Conservation (phyloP, 306 rosid genomes). For the Ziziphus jujuba region DNA sequence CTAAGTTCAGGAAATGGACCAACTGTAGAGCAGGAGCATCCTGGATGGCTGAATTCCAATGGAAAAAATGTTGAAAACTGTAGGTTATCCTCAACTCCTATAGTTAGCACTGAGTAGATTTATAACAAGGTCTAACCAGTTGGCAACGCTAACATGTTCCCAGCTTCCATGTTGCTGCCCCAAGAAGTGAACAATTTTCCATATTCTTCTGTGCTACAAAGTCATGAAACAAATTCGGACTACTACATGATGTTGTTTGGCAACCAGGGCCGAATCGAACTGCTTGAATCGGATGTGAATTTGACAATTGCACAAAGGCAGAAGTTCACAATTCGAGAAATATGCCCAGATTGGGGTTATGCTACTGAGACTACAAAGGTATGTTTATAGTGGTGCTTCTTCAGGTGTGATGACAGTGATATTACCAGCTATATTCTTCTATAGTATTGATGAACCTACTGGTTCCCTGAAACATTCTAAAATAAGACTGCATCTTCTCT, state of each 20-base stretch:
- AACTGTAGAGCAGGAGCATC: conserved; percentile 41
- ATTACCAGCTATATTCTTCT: neutral
- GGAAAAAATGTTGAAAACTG: conserved; percentile 40
- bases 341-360: conserved; percentile 86
- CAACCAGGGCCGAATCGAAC: conserved; percentile 45
- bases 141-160: conserved; percentile 18
- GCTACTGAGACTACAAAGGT: conserved; percentile 78
- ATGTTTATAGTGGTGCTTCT: conserved; percentile 16
- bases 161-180: conserved; percentile 50
- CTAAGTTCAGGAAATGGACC: conserved; percentile 33
- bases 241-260: conserved; percentile 35
- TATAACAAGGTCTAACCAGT: conserved; percentile 33
- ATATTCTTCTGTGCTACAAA: conserved; percentile 39
- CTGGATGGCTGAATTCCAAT: conserved; percentile 44
- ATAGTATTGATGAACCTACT: neutral
- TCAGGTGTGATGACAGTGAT: conserved; percentile 13
- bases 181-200: conserved; percentile 35
- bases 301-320: conserved; percentile 62
- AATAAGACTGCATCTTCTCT: neutral
- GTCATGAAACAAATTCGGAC: conserved; percentile 42
- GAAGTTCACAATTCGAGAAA: conserved; percentile 66
- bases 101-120: conserved; percentile 19
- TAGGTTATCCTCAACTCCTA: conserved; percentile 36
- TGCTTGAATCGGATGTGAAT: conserved; percentile 43
- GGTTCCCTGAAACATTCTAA: neutral